Percentiles rank a stretch among this genome's conserved stretches.
Evolutionary conservation across 345 rosid species (phyloP).

Genomic region (Salix viminalis): DNA sequence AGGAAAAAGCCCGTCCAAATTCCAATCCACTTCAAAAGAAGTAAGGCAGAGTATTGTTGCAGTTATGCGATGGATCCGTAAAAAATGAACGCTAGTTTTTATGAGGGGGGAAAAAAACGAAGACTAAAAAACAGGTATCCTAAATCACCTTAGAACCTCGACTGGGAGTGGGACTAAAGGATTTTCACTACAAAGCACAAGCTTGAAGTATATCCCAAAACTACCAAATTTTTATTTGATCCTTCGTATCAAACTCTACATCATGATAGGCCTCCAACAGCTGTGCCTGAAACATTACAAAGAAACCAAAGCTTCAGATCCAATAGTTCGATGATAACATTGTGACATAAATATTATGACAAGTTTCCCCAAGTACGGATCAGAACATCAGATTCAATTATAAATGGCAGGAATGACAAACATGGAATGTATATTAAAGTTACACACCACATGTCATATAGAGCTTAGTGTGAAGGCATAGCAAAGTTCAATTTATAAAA

Average conservation of each 20-base stretch:
- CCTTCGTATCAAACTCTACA: slow-evolving; percentile 13
- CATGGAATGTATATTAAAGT: background rate
- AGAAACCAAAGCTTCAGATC: slow-evolving; percentile 13
- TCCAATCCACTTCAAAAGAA: background rate
- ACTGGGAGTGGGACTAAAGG: slow-evolving; percentile 36
- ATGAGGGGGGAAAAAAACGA: background rate
- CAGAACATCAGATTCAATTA: background rate
- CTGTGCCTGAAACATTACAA: slow-evolving; percentile 31
- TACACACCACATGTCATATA: background rate
- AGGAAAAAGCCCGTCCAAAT: background rate
- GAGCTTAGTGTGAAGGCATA: background rate
- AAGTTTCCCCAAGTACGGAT: too few species aligned
- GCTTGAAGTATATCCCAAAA: slow-evolving; percentile 19
- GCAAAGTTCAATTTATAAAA: background rate
- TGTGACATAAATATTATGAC: background rate
- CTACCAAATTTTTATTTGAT: slow-evolving; percentile 15
- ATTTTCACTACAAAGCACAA: slow-evolving; percentile 33
- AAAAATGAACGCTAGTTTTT: background rate
- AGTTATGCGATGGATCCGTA: background rate
- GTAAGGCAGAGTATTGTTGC: background rate
- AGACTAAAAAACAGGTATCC: slow-evolving; percentile 16
- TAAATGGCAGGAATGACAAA: background rate
- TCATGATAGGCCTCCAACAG: slow-evolving; percentile 24
- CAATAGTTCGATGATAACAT: background rate
- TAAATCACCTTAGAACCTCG: slow-evolving; percentile 50